Evolutionary conservation across 345 rosid species (phyloP).

Genomic region (Nasturtium officinale): DNA sequence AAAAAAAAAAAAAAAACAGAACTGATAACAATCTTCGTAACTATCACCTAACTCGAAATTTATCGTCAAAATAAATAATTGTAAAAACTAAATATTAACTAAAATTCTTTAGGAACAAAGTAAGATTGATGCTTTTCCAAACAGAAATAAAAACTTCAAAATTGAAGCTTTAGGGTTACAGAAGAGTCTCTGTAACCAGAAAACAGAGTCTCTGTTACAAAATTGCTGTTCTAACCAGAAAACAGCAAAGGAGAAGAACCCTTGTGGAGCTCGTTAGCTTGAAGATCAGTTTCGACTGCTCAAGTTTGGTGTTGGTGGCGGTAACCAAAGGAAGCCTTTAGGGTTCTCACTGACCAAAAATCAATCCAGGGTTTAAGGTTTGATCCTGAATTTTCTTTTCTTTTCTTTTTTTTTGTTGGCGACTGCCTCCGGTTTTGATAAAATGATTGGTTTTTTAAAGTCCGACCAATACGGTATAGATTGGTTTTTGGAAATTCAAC

Average conservation of each 20-base stretch:
- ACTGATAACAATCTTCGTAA: not conserved
- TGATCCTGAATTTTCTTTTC: not conserved
- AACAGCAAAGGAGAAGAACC: constrained; percentile 11
- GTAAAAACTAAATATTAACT: not conserved
- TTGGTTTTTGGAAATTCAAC: not conserved
- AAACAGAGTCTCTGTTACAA: too few relatives aligned
- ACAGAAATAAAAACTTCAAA: not conserved
- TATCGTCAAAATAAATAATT: not conserved
- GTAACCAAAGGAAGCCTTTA: constrained; percentile 19
- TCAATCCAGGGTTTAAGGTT: constrained; percentile 19
- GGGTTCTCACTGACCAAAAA: constrained; percentile 15
- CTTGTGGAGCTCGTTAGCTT: constrained; percentile 19
- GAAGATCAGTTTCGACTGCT: constrained; percentile 25
- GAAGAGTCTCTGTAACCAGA: constrained; percentile 20
- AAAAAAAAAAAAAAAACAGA: not conserved
- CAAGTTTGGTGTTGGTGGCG: constrained; percentile 29
- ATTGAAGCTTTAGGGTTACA: constrained; percentile 13
- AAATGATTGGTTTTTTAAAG: not conserved
- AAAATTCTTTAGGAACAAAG: not conserved
- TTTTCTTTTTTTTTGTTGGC: not conserved
- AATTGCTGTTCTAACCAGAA: constrained; percentile 36
- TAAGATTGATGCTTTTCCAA: not conserved
- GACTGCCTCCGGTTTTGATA: constrained; percentile 1
- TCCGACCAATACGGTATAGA: constrained; percentile 2
- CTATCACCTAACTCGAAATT: not conserved